Percentiles rank a stretch among this genome's conserved stretches.
phyloP scores from a whole-genome alignment of 176 grass and related monocot species.

The Hordeum vulgare region MorexV3_pseudomolecules_assembly NC_058522.1:506550637-506551136 shows the following conservation, averaged over 20 bases:
- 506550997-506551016: conserved; percentile 36
- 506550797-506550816: not conserved
- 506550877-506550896: not conserved
- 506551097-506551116: conserved; percentile 59
- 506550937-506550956: conserved; percentile 57
- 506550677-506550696: not conserved
- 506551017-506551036: conserved; percentile 48
- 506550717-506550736: not conserved
- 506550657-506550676: not conserved
- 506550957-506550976: conserved; percentile 28
- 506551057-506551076: conserved; percentile 59
- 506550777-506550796: not conserved
- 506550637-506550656: not conserved
- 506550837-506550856: no score
- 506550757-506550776: not conserved
- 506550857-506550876: conserved; percentile 3
- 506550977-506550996: not conserved
- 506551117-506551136: conserved; percentile 51
- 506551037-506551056: conserved; percentile 45
- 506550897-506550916: no score
- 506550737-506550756: not conserved
- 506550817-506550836: no score
- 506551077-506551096: conserved; percentile 93
- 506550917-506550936: not conserved
- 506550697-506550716: not conserved